Conservation (phyloP, 2,329 filamentous ascomycete species). For the Pestalotiopsis sp. region DNA sequence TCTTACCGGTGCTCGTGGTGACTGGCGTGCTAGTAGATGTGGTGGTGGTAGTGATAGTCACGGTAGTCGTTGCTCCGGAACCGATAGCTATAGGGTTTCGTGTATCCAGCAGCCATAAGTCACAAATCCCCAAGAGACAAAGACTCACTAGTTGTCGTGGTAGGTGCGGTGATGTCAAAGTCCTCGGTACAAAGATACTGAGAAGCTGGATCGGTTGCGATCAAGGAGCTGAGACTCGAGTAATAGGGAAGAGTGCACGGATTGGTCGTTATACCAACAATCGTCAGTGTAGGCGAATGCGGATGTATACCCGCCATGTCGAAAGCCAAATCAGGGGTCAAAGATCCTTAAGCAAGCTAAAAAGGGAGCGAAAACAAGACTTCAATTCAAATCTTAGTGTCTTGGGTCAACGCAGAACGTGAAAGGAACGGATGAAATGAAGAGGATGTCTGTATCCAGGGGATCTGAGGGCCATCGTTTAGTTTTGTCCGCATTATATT, state of each 20-base stretch:
- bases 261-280: not conserved
- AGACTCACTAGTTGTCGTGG: not conserved
- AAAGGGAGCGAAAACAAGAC: not conserved
- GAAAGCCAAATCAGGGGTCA: not conserved
- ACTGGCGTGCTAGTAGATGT: not conserved
- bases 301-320: not conserved
- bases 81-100: not conserved
- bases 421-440: not conserved
- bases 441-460: not conserved
- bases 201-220: not conserved
- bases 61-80: not conserved
- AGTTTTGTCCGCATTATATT: not conserved
- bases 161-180: not conserved
- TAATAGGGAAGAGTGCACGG: not conserved
- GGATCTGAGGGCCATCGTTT: not conserved
- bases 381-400: not conserved
- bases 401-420: not conserved
- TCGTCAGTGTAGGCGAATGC: not conserved
- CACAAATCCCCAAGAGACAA: not conserved
- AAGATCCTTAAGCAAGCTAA: not conserved
- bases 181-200: not conserved
- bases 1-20: not conserved
- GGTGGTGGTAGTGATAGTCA: not conserved
- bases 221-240: not conserved
- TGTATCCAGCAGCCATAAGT: not conserved